Conservation (phyloP, 1,284 basidiomycete genomes). For the Singerocomus inundabilis region DNA sequence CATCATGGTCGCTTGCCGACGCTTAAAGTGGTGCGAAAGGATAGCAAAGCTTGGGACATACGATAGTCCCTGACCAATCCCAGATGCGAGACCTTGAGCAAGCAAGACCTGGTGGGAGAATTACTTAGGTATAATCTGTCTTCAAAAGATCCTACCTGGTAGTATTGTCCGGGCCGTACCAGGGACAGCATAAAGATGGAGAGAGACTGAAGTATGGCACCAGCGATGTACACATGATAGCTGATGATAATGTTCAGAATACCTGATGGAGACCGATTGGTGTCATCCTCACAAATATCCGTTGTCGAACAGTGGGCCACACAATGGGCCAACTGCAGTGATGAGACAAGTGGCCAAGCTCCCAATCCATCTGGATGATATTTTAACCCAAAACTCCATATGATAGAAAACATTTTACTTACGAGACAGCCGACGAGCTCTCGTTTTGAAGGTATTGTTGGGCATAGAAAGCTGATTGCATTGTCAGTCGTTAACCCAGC, state of each 20-base stretch:
- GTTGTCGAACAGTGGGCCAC: constrained; percentile 29
- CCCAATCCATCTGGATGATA: constrained; percentile 30
- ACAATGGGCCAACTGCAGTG: constrained; percentile 24
- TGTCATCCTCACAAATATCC: no score
- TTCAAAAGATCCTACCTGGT: constrained; percentile 27
- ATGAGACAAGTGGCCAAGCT: constrained; percentile 22
- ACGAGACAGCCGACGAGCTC: constrained; percentile 35
- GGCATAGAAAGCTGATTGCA: constrained; percentile 27
- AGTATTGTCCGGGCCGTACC: constrained; percentile 33
- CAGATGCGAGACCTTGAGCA: constrained; percentile 33
- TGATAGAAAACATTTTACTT: not conserved
- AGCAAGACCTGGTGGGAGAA: constrained; percentile 31
- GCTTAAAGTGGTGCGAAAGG: constrained; percentile 38
- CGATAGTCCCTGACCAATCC: constrained; percentile 33
- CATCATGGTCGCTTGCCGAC: constrained; percentile 30
- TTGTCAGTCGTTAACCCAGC: not conserved
- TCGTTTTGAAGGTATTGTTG: no score
- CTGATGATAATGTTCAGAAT: constrained; percentile 3
- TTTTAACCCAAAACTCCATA: not conserved
- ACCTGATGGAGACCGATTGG: not conserved
- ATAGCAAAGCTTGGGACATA: constrained; percentile 25
- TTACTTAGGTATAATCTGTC: not conserved
- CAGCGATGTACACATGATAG: constrained; percentile 18
- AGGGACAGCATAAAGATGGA: constrained; percentile 41
- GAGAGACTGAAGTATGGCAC: constrained; percentile 28